phyloP scores from a whole-genome alignment of 192 early-diverging fungal genomes.

The Funneliformis mosseae region DNA sequence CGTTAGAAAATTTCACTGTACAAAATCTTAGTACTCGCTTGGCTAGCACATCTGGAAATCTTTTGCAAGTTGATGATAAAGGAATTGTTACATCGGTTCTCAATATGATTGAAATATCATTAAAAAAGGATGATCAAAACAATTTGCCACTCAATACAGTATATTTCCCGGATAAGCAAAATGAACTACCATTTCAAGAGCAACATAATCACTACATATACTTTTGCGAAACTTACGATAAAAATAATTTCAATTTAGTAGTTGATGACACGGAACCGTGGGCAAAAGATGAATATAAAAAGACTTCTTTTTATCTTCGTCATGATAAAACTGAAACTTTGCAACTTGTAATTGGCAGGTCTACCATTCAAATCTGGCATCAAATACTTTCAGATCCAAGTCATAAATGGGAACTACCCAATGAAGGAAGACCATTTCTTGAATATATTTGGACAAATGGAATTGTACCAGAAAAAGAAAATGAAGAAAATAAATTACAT shows the following conservation, averaged over 20 bases:
- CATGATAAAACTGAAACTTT: background rate
- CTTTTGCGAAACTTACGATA: no score
- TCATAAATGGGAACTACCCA: no score
- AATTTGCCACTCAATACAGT: no score
- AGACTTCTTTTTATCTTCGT: background rate
- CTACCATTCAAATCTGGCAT: background rate
- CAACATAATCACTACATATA: no score
- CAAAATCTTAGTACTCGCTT: background rate
- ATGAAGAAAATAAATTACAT: no score
- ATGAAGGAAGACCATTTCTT: no score
- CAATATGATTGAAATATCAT: background rate
- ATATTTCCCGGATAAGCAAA: no score
- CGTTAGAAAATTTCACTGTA: background rate
- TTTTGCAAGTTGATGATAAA: background rate
- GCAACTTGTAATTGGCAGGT: background rate
- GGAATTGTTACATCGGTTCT: background rate
- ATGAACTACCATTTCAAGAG: no score
- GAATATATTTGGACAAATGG: no score
- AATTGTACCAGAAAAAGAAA: no score
- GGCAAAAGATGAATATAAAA: background rate
- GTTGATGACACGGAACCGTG: background rate
- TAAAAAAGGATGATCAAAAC: no score
- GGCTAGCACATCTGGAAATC: background rate
- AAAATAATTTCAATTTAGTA: background rate
- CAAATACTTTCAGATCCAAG: no score